Conservation (phyloP, 352 stramenopile species). For the Proteromonas lacertae region DNA sequence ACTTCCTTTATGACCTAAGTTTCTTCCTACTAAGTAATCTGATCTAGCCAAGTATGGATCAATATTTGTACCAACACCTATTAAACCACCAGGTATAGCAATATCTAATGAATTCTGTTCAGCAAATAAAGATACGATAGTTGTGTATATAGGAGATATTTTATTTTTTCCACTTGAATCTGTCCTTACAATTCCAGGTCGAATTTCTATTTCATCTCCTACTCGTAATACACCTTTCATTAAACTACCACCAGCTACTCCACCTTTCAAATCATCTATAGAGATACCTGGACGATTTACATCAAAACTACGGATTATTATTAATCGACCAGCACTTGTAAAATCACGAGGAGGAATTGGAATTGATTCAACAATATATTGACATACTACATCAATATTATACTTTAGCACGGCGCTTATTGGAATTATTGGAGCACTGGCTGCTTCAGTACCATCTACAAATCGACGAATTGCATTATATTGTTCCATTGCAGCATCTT, state of each 20-base stretch:
- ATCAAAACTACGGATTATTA: conserved; percentile 99
- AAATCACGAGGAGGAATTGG: conserved; percentile 89
- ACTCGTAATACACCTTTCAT: conserved; percentile 79
- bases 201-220: conserved; percentile 96
- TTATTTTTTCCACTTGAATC: conserved; percentile 57
- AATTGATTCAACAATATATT: conserved; percentile 97
- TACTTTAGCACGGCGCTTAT: conserved; percentile 98
- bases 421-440: conserved; percentile 88
- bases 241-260: conserved; percentile 39
- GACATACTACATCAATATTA: conserved; percentile 98
- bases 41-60: conserved; percentile 91
- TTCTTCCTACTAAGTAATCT: conserved; percentile 87
- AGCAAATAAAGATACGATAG: conserved; percentile 79
- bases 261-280: conserved; percentile 73
- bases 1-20: conserved; percentile 70
- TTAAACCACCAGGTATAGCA: too few species aligned
- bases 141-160: conserved; percentile 27
- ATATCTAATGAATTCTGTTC: conserved; percentile 99
- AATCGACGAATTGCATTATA: too few species aligned
- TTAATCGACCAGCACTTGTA: conserved; percentile 75
- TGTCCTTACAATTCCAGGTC: conserved; percentile 93
- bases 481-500: conserved; percentile 75
- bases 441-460: conserved; percentile 70
- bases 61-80: conserved; percentile 90
- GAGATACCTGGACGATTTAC: conserved; percentile 98